Conservation (phyloP, 2,329 filamentous ascomycete species). For the Nakataea oryzae region DNA sequence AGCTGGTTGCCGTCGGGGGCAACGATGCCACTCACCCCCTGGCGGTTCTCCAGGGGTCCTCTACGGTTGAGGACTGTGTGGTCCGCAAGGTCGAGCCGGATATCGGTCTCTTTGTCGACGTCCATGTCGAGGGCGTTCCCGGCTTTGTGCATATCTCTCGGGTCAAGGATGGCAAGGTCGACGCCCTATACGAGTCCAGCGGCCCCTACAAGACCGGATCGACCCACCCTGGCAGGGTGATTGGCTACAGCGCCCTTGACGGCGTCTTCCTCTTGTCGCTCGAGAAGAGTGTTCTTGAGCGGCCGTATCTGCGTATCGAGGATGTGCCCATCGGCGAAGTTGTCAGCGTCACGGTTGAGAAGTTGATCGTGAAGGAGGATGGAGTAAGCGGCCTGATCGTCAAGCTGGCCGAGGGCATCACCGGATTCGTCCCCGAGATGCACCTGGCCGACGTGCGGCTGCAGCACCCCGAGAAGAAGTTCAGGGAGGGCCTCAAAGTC, state of each 20-base stretch:
- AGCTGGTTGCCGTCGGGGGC: conserved; percentile 27
- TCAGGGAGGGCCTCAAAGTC: conserved; percentile 74
- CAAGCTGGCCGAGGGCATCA: conserved; percentile 75
- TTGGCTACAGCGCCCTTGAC: conserved; percentile 82
- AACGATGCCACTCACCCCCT: conserved; percentile 28
- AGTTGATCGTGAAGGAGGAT: conserved; percentile 66
- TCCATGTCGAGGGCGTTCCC: conserved; percentile 56
- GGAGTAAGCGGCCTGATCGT: conserved; percentile 76
- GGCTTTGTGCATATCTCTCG: conserved; percentile 94
- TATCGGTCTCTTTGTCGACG: conserved; percentile 70
- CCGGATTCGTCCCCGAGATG: conserved; percentile 76
- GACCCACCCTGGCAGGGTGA: conserved; percentile 67
- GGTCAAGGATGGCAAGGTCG: conserved; percentile 81
- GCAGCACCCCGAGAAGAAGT: conserved; percentile 93
- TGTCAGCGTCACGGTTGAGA: conserved; percentile 76
- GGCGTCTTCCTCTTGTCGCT: conserved; percentile 79
- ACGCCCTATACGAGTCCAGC: conserved; percentile 64
- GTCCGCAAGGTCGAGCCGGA: conserved; percentile 71
- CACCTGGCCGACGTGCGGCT: conserved; percentile 83
- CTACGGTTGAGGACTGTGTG: conserved; percentile 65
- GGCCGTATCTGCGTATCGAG: conserved; percentile 83
- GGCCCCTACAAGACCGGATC: conserved; percentile 73
- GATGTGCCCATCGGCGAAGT: conserved; percentile 76
- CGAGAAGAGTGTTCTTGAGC: conserved; percentile 71
- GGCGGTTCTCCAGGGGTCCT: conserved; percentile 57